Evolutionary conservation across 768 basidiomycete genomes (phyloP).

Genomic region (Imleria badia): DNA sequence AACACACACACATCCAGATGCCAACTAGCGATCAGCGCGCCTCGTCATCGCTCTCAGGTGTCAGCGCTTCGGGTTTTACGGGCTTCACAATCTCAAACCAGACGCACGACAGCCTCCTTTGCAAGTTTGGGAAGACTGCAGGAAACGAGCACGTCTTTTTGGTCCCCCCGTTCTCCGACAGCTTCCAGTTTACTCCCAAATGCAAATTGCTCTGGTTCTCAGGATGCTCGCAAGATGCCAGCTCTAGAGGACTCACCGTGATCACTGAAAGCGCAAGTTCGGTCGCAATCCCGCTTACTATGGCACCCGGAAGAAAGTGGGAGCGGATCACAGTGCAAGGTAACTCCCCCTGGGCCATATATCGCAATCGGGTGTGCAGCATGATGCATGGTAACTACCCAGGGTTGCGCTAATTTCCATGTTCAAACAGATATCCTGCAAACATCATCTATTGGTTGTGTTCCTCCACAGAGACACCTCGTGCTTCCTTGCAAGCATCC

Average conservation of each 20-base stretch:
- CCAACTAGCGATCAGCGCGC: background rate
- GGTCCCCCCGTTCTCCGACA: slow-evolving; percentile 25
- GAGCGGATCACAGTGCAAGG: slow-evolving; percentile 40
- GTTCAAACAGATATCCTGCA: slow-evolving; percentile 42
- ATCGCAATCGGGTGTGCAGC: slow-evolving; percentile 48
- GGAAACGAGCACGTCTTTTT: slow-evolving; percentile 11
- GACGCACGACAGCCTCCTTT: slow-evolving; percentile 31
- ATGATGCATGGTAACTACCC: background rate
- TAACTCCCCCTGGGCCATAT: slow-evolving; percentile 58
- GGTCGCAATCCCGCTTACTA: slow-evolving; percentile 21
- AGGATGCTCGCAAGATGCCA: slow-evolving; percentile 12
- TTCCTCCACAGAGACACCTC: slow-evolving; percentile 58
- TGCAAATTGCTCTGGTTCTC: slow-evolving; percentile 17
- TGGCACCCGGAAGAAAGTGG: slow-evolving; percentile 42
- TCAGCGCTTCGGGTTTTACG: slow-evolving; percentile 11
- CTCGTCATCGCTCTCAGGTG: background rate
- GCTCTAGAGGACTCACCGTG: slow-evolving; percentile 21
- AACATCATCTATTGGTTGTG: slow-evolving; percentile 50
- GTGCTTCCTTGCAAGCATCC: slow-evolving; percentile 59
- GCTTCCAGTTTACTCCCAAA: slow-evolving; percentile 19
- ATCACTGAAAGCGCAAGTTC: slow-evolving; percentile 4
- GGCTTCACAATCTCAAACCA: slow-evolving; percentile 38
- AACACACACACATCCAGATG: too few species aligned
- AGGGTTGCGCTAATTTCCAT: slow-evolving; percentile 4
- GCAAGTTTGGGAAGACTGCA: slow-evolving; percentile 6